Conservation (phyloP, 2,329 filamentous ascomycete genomes). For the Plenodomus biglobosus region DNA sequence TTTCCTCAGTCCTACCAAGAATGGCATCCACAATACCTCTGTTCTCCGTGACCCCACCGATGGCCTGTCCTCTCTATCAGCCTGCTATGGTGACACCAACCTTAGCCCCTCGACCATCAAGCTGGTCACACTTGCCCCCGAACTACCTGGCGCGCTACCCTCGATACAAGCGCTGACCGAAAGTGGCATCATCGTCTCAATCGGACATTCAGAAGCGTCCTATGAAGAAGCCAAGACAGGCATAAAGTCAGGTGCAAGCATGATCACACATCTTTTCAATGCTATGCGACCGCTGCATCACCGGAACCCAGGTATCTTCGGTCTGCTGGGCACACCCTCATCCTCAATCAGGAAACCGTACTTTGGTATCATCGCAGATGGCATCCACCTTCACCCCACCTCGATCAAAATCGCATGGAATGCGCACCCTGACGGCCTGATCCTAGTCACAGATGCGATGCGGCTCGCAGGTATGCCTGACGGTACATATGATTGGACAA, state of each 20-base stretch:
- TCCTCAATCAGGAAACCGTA: conserved; percentile 60
- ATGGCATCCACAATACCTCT: conserved; percentile 78
- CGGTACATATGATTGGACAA: conserved; percentile 83
- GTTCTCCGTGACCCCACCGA: conserved; percentile 66
- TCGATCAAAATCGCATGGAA: conserved; percentile 88
- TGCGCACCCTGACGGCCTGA: conserved; percentile 79
- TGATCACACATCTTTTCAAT: conserved; percentile 94
- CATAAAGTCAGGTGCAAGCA: conserved; percentile 73
- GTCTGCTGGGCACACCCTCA: conserved; percentile 65
- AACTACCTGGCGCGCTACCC: conserved; percentile 69
- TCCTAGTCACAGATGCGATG: conserved; percentile 93
- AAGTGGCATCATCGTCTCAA: conserved; percentile 72
- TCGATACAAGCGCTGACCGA: conserved; percentile 66
- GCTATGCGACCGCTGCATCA: conserved; percentile 90
- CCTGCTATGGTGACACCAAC: conserved; percentile 73
- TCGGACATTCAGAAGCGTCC: conserved; percentile 84
- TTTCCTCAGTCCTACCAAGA: conserved; percentile 79
- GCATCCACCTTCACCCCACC: conserved; percentile 85
- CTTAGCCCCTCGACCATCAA: conserved; percentile 61
- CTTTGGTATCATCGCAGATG: conserved; percentile 88
- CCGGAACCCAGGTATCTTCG: conserved; percentile 88
- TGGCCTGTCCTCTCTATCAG: conserved; percentile 65
- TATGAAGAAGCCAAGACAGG: conserved; percentile 78
- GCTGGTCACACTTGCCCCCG: conserved; percentile 85
- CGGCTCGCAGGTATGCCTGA: conserved; percentile 81